Evolutionary conservation across 768 basidiomycete genomes (phyloP), one percentile per base, ranked within the genome.

Genomic region (Epithele typhae): DNA sequence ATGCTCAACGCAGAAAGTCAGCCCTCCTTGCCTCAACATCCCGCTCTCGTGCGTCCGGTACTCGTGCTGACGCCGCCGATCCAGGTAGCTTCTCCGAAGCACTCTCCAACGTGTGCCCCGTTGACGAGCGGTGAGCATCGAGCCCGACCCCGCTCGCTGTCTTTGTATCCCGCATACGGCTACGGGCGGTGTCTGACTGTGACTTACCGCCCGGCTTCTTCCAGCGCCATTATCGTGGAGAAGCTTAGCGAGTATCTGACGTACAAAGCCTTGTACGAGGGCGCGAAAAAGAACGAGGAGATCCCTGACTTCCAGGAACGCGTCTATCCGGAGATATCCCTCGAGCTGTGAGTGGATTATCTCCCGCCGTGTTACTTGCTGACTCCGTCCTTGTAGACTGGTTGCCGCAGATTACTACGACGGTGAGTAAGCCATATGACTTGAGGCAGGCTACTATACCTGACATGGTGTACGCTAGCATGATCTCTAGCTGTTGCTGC

Each of bases 201-300:
- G 33, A 38, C 47, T 44, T 40, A 30, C 27, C 8, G 22, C 30
- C 19, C 12, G 38, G 38, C 10, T 12, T 23, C 35, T 21, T 11
- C 10, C 56, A 75, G 74, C 23, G 74, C 69, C 2, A 76, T 85
- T 21, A 82, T 95, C 27, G 79, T 90, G 1, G 89, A 93, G 66
- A 93, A 91, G 60, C 72, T 95, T 43, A 75, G 91, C 34, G 93
- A 97, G 64, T 96, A 92, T 61, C 87, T 95, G 69, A 71, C 78
- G 25, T 93, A 87, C 73, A 93, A 87, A 67, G 71, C 81, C 1
- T 75, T 91, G 50, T 92, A 90, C 60, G 81, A 84, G 51, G 75
- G 76, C n/a, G 71, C 69, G 1, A 68, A 79, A 6, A 89, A 83
- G 10, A 88, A 83, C 53, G 90, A 92, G 56, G 88, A 92, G 40